Evolutionary conservation across 164 flowering plant species (phyloP).

Genomic region (Umbilicus rupestris): DNA sequence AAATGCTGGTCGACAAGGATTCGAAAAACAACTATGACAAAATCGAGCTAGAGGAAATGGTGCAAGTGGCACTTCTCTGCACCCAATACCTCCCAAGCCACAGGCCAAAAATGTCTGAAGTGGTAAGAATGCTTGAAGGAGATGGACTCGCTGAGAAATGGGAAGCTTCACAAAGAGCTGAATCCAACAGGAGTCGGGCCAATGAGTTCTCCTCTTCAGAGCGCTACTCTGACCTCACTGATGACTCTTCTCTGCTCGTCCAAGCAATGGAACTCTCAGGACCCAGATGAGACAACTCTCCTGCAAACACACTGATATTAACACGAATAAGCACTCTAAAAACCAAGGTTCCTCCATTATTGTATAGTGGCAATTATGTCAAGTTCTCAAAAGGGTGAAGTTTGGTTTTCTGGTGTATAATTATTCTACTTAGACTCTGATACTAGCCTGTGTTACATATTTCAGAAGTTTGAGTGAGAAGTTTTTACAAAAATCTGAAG

Average conservation of each 20-base stretch:
- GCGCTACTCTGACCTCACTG: constrained; percentile 35
- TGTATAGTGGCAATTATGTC: neutral
- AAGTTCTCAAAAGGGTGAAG: neutral
- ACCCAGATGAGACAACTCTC: constrained; percentile 22
- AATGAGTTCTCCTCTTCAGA: constrained; percentile 33
- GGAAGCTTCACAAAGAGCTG: constrained; percentile 31
- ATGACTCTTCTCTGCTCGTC: constrained; percentile 32
- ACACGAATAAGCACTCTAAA: neutral
- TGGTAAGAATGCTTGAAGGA: constrained; percentile 39
- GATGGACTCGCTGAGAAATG: constrained; percentile 44
- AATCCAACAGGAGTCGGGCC: constrained; percentile 18
- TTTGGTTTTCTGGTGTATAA: neutral
- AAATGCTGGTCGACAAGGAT: constrained; percentile 31
- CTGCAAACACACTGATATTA: neutral
- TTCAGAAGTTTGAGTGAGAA: no score
- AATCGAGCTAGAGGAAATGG: constrained; percentile 35
- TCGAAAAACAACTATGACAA: constrained; percentile 22
- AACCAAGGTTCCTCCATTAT: constrained; percentile 3
- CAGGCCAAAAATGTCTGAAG: constrained; percentile 38
- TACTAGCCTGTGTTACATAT: neutral
- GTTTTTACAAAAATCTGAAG: no score
- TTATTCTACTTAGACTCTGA: neutral
- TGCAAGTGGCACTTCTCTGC: constrained; percentile 33
- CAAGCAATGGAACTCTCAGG: constrained; percentile 51
- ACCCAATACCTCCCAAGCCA: constrained; percentile 31